Conservation (phyloP, 208 protist species). For the Jaenimonas drosophilae region DNA sequence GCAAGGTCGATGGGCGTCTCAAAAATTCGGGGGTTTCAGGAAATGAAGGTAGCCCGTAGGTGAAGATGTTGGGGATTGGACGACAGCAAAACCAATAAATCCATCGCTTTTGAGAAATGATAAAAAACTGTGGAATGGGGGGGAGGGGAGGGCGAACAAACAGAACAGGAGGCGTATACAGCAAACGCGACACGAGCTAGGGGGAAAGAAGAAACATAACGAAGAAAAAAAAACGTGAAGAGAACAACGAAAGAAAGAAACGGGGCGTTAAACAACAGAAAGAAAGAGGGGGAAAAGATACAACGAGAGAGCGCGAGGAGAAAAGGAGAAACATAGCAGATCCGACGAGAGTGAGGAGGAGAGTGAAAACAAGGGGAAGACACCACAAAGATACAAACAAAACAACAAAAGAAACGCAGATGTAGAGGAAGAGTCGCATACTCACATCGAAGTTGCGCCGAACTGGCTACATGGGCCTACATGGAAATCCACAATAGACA, state of each 20-base stretch:
- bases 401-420: constrained; percentile 4
- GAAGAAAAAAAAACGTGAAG: constrained; percentile 7
- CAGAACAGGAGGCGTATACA: not conserved
- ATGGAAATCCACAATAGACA: too few species aligned
- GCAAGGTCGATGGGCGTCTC: too few species aligned
- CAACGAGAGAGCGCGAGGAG: not conserved
- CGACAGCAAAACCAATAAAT: too few species aligned
- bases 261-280: not conserved
- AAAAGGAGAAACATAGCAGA: constrained; percentile 3
- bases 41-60: too few species aligned
- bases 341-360: constrained; percentile 1
- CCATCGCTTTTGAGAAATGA: too few species aligned
- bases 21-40: too few species aligned
- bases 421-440: not conserved
- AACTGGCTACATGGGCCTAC: too few species aligned
- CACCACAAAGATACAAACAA: constrained; percentile 3
- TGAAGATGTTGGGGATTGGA: too few species aligned
- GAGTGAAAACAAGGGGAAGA: constrained; percentile 4
- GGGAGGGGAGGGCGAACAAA: not conserved
- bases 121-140: not conserved
- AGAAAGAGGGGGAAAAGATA: constrained; percentile 1
- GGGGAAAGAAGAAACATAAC: constrained; percentile 1
- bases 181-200: not conserved
- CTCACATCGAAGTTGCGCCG: too few species aligned
- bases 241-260: constrained; percentile 7